Evolutionary conservation across 495 filamentous ascomycete genomes (phyloP).

Genomic region (Xylaria scruposa): DNA sequence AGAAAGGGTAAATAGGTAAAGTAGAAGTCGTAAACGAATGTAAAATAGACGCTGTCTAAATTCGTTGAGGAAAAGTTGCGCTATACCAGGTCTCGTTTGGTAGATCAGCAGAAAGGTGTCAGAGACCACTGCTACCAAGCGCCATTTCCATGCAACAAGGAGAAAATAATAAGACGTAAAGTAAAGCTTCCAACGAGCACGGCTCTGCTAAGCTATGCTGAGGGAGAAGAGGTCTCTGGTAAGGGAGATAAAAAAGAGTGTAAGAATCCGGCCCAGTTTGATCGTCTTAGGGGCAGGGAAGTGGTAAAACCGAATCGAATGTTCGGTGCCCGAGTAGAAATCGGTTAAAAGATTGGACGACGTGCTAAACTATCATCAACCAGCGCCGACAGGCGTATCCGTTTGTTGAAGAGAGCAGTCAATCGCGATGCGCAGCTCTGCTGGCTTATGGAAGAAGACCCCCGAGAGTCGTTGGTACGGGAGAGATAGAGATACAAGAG

Average conservation of each 20-base stretch:
- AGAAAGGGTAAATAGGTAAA: neutral
- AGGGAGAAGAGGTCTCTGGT: neutral
- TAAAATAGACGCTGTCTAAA: neutral
- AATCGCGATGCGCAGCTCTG: constrained; percentile 22
- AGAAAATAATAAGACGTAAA: neutral
- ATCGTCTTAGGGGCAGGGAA: constrained; percentile 17
- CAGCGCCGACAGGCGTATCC: neutral
- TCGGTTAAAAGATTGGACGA: constrained; percentile 20
- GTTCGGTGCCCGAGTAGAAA: neutral
- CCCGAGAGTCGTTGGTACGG: neutral
- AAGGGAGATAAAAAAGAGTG: constrained; percentile 21
- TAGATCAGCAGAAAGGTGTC: constrained; percentile 9
- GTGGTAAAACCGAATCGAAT: neutral
- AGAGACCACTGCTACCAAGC: constrained; percentile 7
- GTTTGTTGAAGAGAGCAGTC: constrained; percentile 14
- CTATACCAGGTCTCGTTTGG: neutral
- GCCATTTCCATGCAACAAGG: constrained; percentile 5
- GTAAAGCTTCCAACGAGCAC: constrained; percentile 1
- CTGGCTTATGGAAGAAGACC: neutral
- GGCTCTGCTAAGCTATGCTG: neutral
- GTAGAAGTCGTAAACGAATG: neutral
- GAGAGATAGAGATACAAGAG: constrained; percentile 16
- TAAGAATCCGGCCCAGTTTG: constrained; percentile 18
- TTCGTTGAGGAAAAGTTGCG: neutral
- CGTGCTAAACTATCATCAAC: constrained; percentile 15